Evolutionary conservation across 768 basidiomycete species (phyloP).

Genomic region (Flagelloscypha sp.): DNA sequence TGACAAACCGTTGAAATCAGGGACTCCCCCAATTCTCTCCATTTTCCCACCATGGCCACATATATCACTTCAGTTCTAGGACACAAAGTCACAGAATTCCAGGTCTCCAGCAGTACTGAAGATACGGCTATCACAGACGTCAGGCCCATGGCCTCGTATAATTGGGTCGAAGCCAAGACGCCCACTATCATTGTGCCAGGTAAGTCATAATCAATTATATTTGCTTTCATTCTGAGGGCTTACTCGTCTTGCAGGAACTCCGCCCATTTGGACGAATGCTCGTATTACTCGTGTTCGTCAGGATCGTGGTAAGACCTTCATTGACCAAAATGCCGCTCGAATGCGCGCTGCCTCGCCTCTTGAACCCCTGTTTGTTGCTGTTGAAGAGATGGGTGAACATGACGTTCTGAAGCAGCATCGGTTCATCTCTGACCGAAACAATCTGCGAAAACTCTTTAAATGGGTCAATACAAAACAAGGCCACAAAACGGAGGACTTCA

Average conservation of each 20-base stretch:
- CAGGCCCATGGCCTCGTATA: slow-evolving; percentile 42
- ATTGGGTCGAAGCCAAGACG: slow-evolving; percentile 33
- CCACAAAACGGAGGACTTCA: slow-evolving; percentile 40
- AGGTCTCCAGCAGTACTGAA: slow-evolving; percentile 14
- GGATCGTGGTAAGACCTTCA: slow-evolving; percentile 40
- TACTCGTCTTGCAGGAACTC: slow-evolving; percentile 42
- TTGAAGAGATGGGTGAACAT: slow-evolving; percentile 30
- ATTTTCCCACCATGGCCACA: too few species aligned
- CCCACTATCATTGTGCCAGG: slow-evolving; percentile 50
- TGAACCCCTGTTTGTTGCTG: slow-evolving; percentile 53
- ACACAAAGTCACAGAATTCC: slow-evolving; percentile 19
- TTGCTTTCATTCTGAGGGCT: slow-evolving; percentile 12
- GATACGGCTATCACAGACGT: slow-evolving; percentile 31
- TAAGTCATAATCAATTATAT: slow-evolving; percentile 12
- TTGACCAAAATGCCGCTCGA: slow-evolving; percentile 52
- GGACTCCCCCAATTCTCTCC: too few species aligned
- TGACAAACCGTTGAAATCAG: too few species aligned
- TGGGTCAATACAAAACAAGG: slow-evolving; percentile 32
- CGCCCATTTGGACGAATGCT: slow-evolving; percentile 45
- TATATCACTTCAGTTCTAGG: slow-evolving; percentile 17
- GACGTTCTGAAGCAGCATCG: too few species aligned
- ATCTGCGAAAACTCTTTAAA: slow-evolving; percentile 51
- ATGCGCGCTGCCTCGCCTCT: slow-evolving; percentile 28
- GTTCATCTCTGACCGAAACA: slow-evolving; percentile 59
- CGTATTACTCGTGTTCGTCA: slow-evolving; percentile 46